A percentile compares a stretch with the other conserved stretches of the same genome.
phyloP scores from a whole-genome alignment of 306 rosid genomes.

The Rosa lucieae region DNA sequence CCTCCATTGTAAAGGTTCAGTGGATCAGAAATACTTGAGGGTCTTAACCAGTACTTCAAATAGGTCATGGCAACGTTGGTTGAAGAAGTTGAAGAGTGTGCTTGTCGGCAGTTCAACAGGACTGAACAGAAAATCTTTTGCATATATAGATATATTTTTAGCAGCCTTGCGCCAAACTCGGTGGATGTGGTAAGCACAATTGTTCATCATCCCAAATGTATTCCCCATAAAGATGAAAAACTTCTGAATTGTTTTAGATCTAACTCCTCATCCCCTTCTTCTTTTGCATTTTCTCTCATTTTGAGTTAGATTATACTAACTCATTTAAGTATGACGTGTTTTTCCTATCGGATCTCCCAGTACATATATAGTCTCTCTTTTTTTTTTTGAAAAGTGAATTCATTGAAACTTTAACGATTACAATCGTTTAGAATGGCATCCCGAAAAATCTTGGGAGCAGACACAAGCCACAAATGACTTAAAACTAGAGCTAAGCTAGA shows the following conservation, averaged over 20 bases:
- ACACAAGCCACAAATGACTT: too few species aligned
- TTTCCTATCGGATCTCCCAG: not conserved
- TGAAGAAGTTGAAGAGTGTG: not conserved
- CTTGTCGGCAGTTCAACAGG: not conserved
- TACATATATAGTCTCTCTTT: not conserved
- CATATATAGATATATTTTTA: not conserved
- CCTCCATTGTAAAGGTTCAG: constrained; percentile 3
- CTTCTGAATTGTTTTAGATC: not conserved
- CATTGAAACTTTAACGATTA: too few species aligned
- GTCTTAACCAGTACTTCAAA: constrained; percentile 13
- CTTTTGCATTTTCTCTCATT: not conserved
- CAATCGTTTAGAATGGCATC: too few species aligned
- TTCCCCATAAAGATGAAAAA: not conserved
- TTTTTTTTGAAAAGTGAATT: too few species aligned
- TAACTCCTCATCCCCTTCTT: not conserved
- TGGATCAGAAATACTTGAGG: not conserved
- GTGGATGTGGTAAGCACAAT: not conserved
- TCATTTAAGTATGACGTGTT: not conserved
- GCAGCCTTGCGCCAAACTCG: not conserved
- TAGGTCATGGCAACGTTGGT: not conserved
- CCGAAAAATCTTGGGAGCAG: too few species aligned
- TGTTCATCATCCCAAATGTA: not conserved
- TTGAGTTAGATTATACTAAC: not conserved
- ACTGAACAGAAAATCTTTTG: not conserved
- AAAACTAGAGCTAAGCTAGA: too few species aligned